phyloP scores from a whole-genome alignment of 2,329 filamentous ascomycete species.

The Blastomyces parvus region DNA sequence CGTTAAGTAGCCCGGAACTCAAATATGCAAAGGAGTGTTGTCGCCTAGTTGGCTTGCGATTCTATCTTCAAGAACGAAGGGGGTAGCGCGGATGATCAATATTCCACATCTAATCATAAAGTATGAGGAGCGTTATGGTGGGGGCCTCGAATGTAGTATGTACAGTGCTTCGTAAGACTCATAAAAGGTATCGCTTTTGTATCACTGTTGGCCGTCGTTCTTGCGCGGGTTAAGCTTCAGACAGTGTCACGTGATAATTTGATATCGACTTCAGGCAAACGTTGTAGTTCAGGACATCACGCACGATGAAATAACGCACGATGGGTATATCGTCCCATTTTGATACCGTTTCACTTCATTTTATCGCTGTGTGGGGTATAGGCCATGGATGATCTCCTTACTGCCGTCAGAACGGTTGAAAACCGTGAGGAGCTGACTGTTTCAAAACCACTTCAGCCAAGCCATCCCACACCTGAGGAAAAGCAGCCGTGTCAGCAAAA shows the following conservation, averaged over 20 bases:
- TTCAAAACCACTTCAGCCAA: background rate
- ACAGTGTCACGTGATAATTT: background rate
- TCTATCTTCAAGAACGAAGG: background rate
- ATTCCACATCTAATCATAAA: background rate
- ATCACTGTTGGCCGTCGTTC: too few relatives aligned
- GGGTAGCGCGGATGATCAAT: background rate
- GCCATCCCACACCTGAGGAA: background rate
- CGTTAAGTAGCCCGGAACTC: background rate
- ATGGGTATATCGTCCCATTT: background rate
- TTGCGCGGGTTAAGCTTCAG: too few relatives aligned
- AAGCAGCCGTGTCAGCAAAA: background rate
- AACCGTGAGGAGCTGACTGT: constrained; percentile 8
- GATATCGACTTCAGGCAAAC: background rate
- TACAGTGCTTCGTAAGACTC: background rate
- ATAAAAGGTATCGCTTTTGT: background rate
- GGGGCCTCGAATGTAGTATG: background rate
- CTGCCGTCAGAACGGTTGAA: constrained; percentile 29
- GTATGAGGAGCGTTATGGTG: background rate
- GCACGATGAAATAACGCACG: background rate
- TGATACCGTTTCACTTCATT: background rate
- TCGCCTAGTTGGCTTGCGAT: background rate
- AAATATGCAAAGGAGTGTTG: background rate
- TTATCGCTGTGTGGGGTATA: background rate
- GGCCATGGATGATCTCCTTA: constrained; percentile 33
- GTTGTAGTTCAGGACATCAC: too few relatives aligned